A percentile compares a stretch with the other conserved stretches of the same genome.
phyloP scores from a whole-genome alignment of 495 filamentous ascomycete species.

The Parathielavia hyrcaniae region DNA sequence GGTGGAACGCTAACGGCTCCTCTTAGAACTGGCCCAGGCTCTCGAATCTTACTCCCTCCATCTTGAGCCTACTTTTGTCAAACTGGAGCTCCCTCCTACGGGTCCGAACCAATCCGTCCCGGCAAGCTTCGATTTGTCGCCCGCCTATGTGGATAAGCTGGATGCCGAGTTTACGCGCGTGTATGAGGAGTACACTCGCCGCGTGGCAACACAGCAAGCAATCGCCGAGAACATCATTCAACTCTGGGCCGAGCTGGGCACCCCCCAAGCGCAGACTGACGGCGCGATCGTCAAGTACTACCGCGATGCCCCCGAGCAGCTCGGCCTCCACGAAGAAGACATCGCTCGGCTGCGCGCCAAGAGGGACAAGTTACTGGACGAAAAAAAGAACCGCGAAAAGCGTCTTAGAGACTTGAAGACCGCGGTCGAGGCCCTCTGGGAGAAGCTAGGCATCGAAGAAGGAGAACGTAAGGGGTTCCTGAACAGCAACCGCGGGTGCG shows the following conservation, averaged over 20 bases:
- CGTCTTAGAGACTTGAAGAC: slow-evolving; percentile 67
- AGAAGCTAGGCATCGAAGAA: slow-evolving; percentile 76
- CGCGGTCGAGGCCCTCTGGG: slow-evolving; percentile 79
- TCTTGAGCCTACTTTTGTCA: slow-evolving; percentile 78
- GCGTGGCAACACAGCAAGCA: slow-evolving; percentile 65
- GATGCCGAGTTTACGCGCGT: slow-evolving; percentile 88
- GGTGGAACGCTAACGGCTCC: slow-evolving; percentile 14
- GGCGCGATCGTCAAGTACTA: slow-evolving; percentile 77
- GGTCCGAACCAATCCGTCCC: slow-evolving; percentile 67
- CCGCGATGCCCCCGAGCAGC: slow-evolving; percentile 82
- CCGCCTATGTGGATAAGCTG: slow-evolving; percentile 76
- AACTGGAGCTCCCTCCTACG: slow-evolving; percentile 73
- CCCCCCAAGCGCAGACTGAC: slow-evolving; percentile 88
- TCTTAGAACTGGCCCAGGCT: slow-evolving; percentile 78
- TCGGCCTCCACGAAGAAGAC: slow-evolving; percentile 85
- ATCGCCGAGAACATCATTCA: slow-evolving; percentile 80
- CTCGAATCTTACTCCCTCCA: slow-evolving; percentile 93
- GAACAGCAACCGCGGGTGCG: slow-evolving; percentile 62
- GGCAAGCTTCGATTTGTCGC: slow-evolving; percentile 79
- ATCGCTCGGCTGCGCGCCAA: slow-evolving; percentile 62
- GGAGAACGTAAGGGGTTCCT: slow-evolving; percentile 77
- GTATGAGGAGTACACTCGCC: slow-evolving; percentile 87
- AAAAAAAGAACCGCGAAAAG: slow-evolving; percentile 82
- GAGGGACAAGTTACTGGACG: slow-evolving; percentile 82
- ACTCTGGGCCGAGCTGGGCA: slow-evolving; percentile 92